phyloP scores from a whole-genome alignment of 371 early-diverging fungal species.

The Blastocladiella emersonii region DNA sequence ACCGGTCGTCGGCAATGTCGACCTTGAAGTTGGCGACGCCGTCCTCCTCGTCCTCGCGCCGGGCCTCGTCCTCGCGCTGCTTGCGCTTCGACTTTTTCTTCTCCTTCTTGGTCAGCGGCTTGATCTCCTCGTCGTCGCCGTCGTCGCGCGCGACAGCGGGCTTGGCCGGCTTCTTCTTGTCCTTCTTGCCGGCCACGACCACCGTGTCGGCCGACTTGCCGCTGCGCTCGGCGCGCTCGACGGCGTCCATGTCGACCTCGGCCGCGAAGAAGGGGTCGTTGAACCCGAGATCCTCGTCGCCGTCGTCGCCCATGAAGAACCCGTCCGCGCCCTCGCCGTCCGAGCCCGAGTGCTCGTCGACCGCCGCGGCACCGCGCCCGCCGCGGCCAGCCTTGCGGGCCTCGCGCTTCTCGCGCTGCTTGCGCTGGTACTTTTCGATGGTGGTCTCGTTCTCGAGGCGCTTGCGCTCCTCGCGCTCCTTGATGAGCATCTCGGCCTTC shows the following conservation, averaged over 20 bases:
- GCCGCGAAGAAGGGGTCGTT: conserved; percentile 11
- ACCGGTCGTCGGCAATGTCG: conserved; percentile 72
- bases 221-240: not conserved
- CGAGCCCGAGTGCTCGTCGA: not conserved
- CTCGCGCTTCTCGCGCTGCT: conserved; percentile 57
- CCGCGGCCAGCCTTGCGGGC: conserved; percentile 15
- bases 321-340: not conserved
- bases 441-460: conserved; percentile 55
- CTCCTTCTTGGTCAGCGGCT: conserved; percentile 75
- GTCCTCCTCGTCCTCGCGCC: conserved; percentile 27
- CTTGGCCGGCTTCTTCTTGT: conserved; percentile 39
- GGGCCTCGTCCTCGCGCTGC: conserved; percentile 35
- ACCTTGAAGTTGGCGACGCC: conserved; percentile 54
- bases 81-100: conserved; percentile 37
- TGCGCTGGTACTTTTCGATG: conserved; percentile 65
- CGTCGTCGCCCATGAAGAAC: not conserved
- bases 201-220: not conserved
- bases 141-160: conserved; percentile 48
- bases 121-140: conserved; percentile 47
- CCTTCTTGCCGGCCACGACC: conserved; percentile 27
- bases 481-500: conserved; percentile 39
- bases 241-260: conserved; percentile 5
- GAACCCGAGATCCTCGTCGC: conserved; percentile 2
- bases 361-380: not conserved
- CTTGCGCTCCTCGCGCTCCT: conserved; percentile 30